Conservation (phyloP, 441 rosid species). For the Erodium moschatum region DNA sequence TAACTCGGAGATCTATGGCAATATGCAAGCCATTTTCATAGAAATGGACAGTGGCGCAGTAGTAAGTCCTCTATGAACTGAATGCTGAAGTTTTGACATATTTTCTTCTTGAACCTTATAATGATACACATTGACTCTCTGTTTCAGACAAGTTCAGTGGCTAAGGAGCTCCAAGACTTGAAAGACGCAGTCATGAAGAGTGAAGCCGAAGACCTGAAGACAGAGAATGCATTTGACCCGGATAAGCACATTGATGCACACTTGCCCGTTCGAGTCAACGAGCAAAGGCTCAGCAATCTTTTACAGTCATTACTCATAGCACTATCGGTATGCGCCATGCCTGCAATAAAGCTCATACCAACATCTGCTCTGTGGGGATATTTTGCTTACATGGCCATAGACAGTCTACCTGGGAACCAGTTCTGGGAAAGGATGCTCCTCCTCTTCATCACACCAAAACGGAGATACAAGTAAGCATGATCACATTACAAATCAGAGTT, state of each 20-base stretch:
- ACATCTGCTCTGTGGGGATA: constrained; percentile 57
- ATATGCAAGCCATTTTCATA: constrained; percentile 66
- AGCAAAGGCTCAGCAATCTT: constrained; percentile 72
- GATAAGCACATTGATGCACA: constrained; percentile 55
- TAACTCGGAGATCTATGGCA: constrained; percentile 64
- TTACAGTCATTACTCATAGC: constrained; percentile 55
- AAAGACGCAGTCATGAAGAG: constrained; percentile 63
- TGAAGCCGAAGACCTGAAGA: constrained; percentile 32
- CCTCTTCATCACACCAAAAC: constrained; percentile 34
- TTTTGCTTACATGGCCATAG: constrained; percentile 52
- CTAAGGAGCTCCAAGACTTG: constrained; percentile 46
- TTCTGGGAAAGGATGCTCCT: constrained; percentile 49
- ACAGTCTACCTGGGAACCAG: constrained; percentile 54
- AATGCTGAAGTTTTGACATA: not conserved
- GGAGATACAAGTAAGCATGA: constrained; percentile 37
- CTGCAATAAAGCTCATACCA: constrained; percentile 42
- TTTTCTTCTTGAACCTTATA: not conserved
- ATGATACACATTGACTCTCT: not conserved
- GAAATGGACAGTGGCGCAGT: constrained; percentile 42
- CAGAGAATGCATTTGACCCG: constrained; percentile 37
- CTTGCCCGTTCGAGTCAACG: constrained; percentile 72
- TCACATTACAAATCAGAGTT: not conserved
- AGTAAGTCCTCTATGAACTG: constrained; percentile 27
- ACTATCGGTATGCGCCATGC: constrained; percentile 31
- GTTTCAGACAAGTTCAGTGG: constrained; percentile 26